These are phyloP conservation scores for Fusarium sp. DNA, from an alignment of 2,329 filamentous ascomycete species.

Conservation along the genomic window DNA sequence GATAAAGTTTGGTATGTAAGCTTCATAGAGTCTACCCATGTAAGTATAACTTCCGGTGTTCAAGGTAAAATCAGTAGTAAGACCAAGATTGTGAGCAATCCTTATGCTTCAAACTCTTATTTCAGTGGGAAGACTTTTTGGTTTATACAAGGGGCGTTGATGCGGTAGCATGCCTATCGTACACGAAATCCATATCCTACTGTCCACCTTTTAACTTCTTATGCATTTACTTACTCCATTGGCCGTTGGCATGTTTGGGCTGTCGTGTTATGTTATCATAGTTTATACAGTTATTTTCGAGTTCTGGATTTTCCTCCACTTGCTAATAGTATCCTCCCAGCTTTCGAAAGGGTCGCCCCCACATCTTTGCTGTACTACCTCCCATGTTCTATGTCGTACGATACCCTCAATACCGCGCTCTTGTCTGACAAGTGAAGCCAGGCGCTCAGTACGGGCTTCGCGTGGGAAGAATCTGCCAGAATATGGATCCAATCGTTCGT, in stretches of 20 bases:
- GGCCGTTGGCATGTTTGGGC: background rate
- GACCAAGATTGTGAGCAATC: too few species aligned
- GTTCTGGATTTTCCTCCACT: slow-evolving; percentile 66
- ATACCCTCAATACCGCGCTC: slow-evolving; percentile 84
- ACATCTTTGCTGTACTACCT: slow-evolving; percentile 81
- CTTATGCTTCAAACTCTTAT: background rate
- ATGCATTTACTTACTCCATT: slow-evolving; percentile 32
- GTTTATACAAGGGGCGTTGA: slow-evolving; percentile 2
- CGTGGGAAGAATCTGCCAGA: slow-evolving; percentile 83
- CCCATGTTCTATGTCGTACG: slow-evolving; percentile 86
- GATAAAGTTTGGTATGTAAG: background rate
- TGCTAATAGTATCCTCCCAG: slow-evolving; percentile 75
- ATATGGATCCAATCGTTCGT: slow-evolving; percentile 94
- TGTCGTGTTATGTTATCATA: background rate
- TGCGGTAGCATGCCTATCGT: slow-evolving; percentile 14
- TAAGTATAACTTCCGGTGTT: too few species aligned
- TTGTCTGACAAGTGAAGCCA: slow-evolving; percentile 80
- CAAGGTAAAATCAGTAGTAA: too few species aligned
- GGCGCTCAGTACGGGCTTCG: slow-evolving; percentile 83
- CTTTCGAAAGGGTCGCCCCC: slow-evolving; percentile 66
- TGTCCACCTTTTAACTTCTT: slow-evolving; percentile 20
- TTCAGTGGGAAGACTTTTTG: background rate
- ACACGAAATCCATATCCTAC: slow-evolving; percentile 28
- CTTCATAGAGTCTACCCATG: too few species aligned
- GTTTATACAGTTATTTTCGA: slow-evolving; percentile 14